Evolutionary conservation across 176 grass and related monocot species (phyloP).

Genomic region (Typha latifolia): DNA sequence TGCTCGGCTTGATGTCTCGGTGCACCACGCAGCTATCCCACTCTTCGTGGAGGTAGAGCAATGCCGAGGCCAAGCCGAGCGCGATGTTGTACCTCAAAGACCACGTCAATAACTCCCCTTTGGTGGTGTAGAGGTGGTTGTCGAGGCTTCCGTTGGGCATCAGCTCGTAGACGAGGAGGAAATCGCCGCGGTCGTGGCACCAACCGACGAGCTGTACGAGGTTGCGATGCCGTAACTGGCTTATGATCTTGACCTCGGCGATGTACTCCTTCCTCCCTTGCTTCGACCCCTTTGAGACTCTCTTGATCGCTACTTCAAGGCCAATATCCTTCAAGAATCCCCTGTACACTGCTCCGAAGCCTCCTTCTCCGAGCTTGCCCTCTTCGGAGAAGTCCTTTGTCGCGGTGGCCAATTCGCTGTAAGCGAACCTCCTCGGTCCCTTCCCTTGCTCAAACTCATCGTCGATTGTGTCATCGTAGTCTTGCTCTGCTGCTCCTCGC

Average conservation of each 20-base stretch:
- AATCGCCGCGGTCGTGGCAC: constrained; percentile 74
- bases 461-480: constrained; percentile 42
- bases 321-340: constrained; percentile 33
- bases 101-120: no score
- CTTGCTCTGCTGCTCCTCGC: constrained; percentile 1
- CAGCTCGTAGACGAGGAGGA: constrained; percentile 62
- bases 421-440: constrained; percentile 44
- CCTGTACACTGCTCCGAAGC: constrained; percentile 66
- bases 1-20: constrained; percentile 25
- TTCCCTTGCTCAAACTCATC: constrained; percentile 42
- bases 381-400: constrained; percentile 58
- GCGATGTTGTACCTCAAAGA: constrained; percentile 31
- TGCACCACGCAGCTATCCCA: constrained; percentile 51
- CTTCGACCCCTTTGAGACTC: constrained; percentile 50
- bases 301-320: constrained; percentile 67
- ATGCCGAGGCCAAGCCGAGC: constrained; percentile 53
- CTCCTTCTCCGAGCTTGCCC: constrained; percentile 70
- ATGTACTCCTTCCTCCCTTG: constrained; percentile 68
- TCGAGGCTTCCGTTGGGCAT: constrained; percentile 34
- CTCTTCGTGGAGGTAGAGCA: constrained; percentile 80
- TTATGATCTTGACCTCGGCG: constrained; percentile 77
- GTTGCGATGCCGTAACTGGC: constrained; percentile 64
- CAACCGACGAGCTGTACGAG: constrained; percentile 70
- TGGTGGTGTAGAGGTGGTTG: no score
- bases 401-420: constrained; percentile 41